Evolutionary conservation across 495 filamentous ascomycete genomes (phyloP).

Genomic region (Daldinia loculata): DNA sequence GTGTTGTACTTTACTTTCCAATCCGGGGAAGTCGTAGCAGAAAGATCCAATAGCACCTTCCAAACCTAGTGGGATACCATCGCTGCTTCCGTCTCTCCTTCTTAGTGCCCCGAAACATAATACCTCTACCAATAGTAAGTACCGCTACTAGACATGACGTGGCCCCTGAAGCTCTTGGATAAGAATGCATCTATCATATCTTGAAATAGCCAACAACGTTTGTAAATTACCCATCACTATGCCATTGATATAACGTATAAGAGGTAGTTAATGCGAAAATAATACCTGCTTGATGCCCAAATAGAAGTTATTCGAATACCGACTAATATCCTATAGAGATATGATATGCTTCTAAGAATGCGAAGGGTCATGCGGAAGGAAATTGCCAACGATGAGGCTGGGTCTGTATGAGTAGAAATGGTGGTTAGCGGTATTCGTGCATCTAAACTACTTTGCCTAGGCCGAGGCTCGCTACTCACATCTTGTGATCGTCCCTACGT

Average conservation of each 20-base stretch:
- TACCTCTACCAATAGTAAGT: constrained; percentile 1
- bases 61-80: constrained; percentile 37
- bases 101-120: constrained; percentile 4
- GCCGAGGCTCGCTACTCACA: constrained; percentile 67
- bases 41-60: constrained; percentile 35
- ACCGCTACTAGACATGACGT: constrained; percentile 20
- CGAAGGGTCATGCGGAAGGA: constrained; percentile 74
- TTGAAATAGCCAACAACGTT: constrained; percentile 11
- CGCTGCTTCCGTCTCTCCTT: constrained; percentile 9
- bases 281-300: constrained; percentile 12
- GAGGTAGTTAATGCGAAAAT: constrained; percentile 11
- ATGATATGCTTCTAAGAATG: constrained; percentile 31
- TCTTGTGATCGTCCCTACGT: constrained; percentile 90
- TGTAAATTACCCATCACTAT: constrained; percentile 7
- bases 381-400: constrained; percentile 94
- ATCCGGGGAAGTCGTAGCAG: constrained; percentile 33
- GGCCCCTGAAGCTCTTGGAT: constrained; percentile 18
- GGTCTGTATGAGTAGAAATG: constrained; percentile 65
- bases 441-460: not conserved
- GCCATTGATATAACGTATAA: constrained; percentile 25
- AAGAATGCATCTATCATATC: constrained; percentile 36
- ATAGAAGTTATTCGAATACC: constrained; percentile 9
- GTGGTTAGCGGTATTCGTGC: constrained; percentile 22
- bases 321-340: constrained; percentile 4
- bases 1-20: constrained; percentile 33